These are phyloP conservation scores for Pinus albicaulis DNA, from an alignment of 75 land plant genomes.

Conservation along the genomic window DNA sequence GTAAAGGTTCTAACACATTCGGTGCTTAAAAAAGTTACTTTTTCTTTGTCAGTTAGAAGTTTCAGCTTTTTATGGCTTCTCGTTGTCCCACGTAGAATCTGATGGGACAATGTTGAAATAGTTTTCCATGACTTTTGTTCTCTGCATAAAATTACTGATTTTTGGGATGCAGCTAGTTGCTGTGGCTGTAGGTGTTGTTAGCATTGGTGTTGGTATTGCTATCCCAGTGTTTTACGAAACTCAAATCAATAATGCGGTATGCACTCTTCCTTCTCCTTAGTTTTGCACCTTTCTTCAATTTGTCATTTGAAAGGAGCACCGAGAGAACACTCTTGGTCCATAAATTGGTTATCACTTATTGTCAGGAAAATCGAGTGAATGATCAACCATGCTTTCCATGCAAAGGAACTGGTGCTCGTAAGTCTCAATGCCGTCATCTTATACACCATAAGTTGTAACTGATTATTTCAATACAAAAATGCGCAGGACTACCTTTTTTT, in stretches of 20 bases:
- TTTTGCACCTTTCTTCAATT: neutral
- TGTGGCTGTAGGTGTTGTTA: constrained; percentile 84
- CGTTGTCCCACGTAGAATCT: too few relatives aligned
- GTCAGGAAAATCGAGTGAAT: constrained; percentile 78
- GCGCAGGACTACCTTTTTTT: neutral
- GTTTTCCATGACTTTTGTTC: too few relatives aligned
- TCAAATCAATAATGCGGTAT: constrained; percentile 85
- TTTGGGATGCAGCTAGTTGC: constrained; percentile 60
- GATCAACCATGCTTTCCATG: constrained; percentile 99
- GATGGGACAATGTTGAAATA: too few relatives aligned
- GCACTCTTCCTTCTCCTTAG: neutral
- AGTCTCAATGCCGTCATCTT: constrained; percentile 18
- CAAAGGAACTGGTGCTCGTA: constrained; percentile 88
- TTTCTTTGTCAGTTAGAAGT: too few relatives aligned
- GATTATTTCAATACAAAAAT: neutral
- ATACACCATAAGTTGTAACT: neutral
- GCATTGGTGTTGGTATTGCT: constrained; percentile 90
- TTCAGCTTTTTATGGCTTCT: too few relatives aligned
- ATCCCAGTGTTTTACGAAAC: constrained; percentile 92
- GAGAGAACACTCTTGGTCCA: neutral
- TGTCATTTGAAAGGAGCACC: neutral
- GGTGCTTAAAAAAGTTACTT: too few relatives aligned
- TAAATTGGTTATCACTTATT: neutral
- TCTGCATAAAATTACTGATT: too few relatives aligned
- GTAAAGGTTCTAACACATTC: too few relatives aligned